Percentiles rank a stretch among this genome's conserved stretches.
phyloP scores from a whole-genome alignment of 139 green algal genomes.

The Haematococcus lacustris region DNA sequence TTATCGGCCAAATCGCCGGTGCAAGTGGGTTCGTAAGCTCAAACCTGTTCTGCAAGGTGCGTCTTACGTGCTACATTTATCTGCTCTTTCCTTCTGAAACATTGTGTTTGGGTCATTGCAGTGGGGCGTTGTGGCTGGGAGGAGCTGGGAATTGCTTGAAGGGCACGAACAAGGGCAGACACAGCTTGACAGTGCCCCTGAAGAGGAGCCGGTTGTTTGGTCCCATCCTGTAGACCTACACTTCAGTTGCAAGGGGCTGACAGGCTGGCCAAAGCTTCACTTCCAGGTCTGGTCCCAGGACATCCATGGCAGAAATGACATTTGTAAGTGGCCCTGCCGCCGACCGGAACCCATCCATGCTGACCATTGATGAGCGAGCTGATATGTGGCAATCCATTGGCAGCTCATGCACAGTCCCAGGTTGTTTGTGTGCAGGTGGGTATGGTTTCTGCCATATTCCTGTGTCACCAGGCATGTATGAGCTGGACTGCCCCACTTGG shows the following conservation, averaged over 20 bases:
- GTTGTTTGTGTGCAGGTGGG: slow-evolving; percentile 33
- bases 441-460: slow-evolving; percentile 78
- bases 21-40: slow-evolving; percentile 47
- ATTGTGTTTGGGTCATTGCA: slow-evolving; percentile 16
- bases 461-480: slow-evolving; percentile 52
- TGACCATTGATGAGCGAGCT: background rate
- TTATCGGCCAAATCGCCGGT: slow-evolving; percentile 57
- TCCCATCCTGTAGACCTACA: slow-evolving; percentile 70
- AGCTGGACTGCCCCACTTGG: slow-evolving; percentile 66
- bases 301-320: slow-evolving; percentile 54
- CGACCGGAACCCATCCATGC: background rate
- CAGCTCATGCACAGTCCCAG: too few species aligned
- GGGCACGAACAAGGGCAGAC: slow-evolving; percentile 60
- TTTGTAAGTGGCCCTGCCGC: slow-evolving; percentile 46
- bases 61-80: background rate
- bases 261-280: slow-evolving; percentile 72
- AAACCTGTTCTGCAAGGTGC: slow-evolving; percentile 70
- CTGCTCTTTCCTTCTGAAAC: slow-evolving; percentile 13
- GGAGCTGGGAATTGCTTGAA: slow-evolving; percentile 66
- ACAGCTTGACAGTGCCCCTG: slow-evolving; percentile 41
- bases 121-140: slow-evolving; percentile 51
- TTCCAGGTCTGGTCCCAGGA: slow-evolving; percentile 76
- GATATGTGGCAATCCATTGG: background rate
- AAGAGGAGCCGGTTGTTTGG: slow-evolving; percentile 61
- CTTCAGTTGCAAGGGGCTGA: slow-evolving; percentile 52